Evolutionary conservation across 208 protist genomes (phyloP), one percentile per base, ranked within the genome.

Genomic region (Balamuthia mandrillaris): DNA sequence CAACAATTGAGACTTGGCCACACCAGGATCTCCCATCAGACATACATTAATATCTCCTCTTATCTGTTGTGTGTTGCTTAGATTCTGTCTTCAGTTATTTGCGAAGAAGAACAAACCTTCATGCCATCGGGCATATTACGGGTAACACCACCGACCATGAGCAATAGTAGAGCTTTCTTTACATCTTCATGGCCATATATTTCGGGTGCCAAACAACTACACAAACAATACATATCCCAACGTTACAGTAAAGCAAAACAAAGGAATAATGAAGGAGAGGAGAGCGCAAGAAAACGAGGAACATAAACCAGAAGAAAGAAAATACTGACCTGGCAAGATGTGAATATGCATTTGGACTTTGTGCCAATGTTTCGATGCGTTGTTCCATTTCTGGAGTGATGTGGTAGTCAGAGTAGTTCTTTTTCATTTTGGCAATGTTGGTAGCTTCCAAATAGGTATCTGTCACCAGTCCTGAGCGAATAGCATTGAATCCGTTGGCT

Each of bases 11-110:
- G 91, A 95, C 82, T 98, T 98, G 49, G 96, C 96, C 18, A 95
- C 98, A 82, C 98, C 98, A 16, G 99, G 99, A 89, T 99, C 99
- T 72, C 99, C 99, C 68, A 99, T 95, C 39, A 99, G 86, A 31
- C 99, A 94, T 4, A 99, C 95, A 93, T 99, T 99, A 84, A 99
- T 99, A 91, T 99, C 99, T 27, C 87, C 86, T 49, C 68, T 78
- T 29, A 56, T 78, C 29, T n/a, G 68, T 70, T 37, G 87, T 94
- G 93, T 21, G 88, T n/a, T 18, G 31, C 82, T 21, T n/a, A 16
- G 14, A 44, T n/a, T 12, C 14, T n/a, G 60, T 14, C 29, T 68
- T n/a, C 27, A 47, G 14, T 27, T 54, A 39, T 10, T 77, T 54
- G 66, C 9, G 9, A 54, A 54, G 12, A 63, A 54, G n/a, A 77